Evolutionary conservation across 2,329 filamentous ascomycete species (phyloP).

Genomic region (Ceratocystis colombiana): DNA sequence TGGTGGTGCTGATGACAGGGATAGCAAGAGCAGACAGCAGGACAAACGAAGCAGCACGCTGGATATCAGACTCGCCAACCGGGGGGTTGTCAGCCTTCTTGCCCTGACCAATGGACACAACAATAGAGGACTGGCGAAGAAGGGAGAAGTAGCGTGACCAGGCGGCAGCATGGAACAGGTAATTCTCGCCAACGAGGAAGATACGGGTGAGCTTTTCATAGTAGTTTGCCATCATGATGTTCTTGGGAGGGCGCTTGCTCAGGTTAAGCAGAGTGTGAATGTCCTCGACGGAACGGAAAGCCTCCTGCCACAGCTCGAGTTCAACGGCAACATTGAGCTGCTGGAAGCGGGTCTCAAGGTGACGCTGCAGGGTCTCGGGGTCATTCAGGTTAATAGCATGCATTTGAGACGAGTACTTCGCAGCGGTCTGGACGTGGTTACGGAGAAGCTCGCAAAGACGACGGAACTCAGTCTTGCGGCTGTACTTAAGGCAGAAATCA

Average conservation of each 20-base stretch:
- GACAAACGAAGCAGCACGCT: conserved; percentile 91
- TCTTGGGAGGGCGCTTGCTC: conserved; percentile 96
- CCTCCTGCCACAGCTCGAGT: conserved; percentile 97
- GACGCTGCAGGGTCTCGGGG: conserved; percentile 90
- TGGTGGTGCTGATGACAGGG: conserved; percentile 95
- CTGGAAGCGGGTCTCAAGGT: conserved; percentile 95
- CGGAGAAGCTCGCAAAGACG: conserved; percentile 94
- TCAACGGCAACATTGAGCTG: conserved; percentile 97
- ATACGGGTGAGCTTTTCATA: conserved; percentile 98
- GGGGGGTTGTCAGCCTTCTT: conserved; percentile 92
- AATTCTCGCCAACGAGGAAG: conserved; percentile 98
- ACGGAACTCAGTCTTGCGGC: conserved; percentile 97
- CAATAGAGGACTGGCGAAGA: conserved; percentile 75
- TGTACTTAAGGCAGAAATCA: conserved; percentile 97
- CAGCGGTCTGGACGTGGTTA: conserved; percentile 97
- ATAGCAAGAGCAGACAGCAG: conserved; percentile 93
- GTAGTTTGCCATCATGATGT: conserved; percentile 99
- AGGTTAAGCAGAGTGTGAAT: conserved; percentile 95
- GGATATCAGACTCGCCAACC: conserved; percentile 78
- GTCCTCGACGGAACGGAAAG: conserved; percentile 97
- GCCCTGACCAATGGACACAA: conserved; percentile 74
- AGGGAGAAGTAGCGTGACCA: conserved; percentile 98
- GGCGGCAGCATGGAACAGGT: conserved; percentile 95
- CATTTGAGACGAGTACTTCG: conserved; percentile 98
- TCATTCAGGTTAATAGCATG: conserved; percentile 98